Percentiles rank a stretch among this genome's conserved stretches.
phyloP scores from a whole-genome alignment of 208 protist species.

The Angomonas deanei region DNA sequence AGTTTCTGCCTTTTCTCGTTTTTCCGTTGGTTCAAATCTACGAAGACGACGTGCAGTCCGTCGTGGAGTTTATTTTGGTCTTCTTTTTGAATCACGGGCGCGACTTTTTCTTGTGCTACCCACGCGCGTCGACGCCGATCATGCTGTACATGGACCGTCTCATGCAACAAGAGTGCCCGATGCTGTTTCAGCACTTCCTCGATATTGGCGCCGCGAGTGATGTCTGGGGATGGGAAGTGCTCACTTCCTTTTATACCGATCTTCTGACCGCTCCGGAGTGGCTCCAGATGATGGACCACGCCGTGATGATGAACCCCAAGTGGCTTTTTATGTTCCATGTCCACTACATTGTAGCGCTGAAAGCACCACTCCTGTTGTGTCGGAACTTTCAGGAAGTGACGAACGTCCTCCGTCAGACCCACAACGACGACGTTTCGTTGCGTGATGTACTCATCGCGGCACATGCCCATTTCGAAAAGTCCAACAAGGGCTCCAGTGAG shows the following conservation, averaged over 20 bases:
- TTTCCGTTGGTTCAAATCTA: constrained; percentile 74
- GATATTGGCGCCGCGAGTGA: constrained; percentile 43
- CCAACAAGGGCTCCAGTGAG: background rate
- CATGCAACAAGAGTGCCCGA: constrained; percentile 34
- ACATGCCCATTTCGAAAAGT: background rate
- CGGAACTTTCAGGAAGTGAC: constrained; percentile 35
- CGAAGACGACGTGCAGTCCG: constrained; percentile 47
- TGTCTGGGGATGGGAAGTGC: constrained; percentile 67
- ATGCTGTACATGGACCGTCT: constrained; percentile 43
- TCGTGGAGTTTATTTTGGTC: constrained; percentile 60
- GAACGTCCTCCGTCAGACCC: constrained; percentile 22
- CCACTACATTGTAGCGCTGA: constrained; percentile 24
- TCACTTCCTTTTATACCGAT: constrained; percentile 68
- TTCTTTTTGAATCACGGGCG: constrained; percentile 79
- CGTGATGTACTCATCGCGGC: background rate
- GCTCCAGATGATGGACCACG: constrained; percentile 90
- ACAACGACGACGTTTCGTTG: constrained; percentile 3
- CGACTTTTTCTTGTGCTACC: constrained; percentile 80
- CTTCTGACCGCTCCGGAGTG: constrained; percentile 66
- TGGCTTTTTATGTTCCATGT: constrained; percentile 73
- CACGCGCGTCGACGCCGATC: constrained; percentile 46
- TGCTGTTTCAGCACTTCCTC: constrained; percentile 47
- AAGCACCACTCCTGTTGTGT: constrained; percentile 28
- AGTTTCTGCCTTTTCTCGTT: constrained; percentile 69
- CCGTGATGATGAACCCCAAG: constrained; percentile 49